A percentile compares a stretch with the other conserved stretches of the same genome.
Conservation (phyloP, 805 yeast genomes). For the Zygoascus bituminiphila region DNA sequence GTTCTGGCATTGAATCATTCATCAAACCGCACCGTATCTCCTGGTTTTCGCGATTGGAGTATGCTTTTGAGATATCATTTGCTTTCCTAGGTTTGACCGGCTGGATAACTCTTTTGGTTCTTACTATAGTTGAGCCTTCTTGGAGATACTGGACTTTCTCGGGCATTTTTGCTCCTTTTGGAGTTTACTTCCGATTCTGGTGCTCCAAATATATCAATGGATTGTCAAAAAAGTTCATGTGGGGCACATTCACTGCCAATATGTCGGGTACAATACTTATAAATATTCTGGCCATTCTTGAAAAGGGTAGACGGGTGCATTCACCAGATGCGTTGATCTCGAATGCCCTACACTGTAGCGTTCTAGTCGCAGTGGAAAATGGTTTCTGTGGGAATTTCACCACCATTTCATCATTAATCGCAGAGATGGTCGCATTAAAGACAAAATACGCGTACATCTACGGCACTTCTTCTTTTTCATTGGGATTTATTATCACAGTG, state of each 20-base stretch:
- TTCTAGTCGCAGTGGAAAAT: conserved; percentile 44
- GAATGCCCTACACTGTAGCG: conserved; percentile 38
- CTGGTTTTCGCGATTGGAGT: conserved; percentile 29
- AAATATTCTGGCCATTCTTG: conserved; percentile 36
- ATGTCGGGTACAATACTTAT: conserved; percentile 38
- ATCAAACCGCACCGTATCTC: conserved; percentile 29
- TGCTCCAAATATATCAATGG: conserved; percentile 44
- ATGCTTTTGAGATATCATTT: conserved; percentile 19
- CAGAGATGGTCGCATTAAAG: conserved; percentile 45
- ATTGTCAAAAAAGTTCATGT: conserved; percentile 47
- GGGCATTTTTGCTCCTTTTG: conserved; percentile 63
- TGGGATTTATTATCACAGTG: conserved; percentile 43
- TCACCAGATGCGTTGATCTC: conserved; percentile 18
- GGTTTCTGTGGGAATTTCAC: conserved; percentile 69
- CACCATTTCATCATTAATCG: conserved; percentile 71
- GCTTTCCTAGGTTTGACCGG: conserved; percentile 27
- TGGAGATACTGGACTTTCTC: conserved; percentile 69
- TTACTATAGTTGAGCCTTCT: conserved; percentile 30
- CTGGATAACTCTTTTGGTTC: conserved; percentile 35
- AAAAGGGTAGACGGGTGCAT: conserved; percentile 35
- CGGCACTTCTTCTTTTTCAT: conserved; percentile 38
- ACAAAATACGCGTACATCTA: conserved; percentile 40
- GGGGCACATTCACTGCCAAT: conserved; percentile 47
- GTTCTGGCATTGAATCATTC: conserved; percentile 14
- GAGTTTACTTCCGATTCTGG: conserved; percentile 50